Conservation (phyloP, 441 rosid species). For the Erysimum pusillum region DNA sequence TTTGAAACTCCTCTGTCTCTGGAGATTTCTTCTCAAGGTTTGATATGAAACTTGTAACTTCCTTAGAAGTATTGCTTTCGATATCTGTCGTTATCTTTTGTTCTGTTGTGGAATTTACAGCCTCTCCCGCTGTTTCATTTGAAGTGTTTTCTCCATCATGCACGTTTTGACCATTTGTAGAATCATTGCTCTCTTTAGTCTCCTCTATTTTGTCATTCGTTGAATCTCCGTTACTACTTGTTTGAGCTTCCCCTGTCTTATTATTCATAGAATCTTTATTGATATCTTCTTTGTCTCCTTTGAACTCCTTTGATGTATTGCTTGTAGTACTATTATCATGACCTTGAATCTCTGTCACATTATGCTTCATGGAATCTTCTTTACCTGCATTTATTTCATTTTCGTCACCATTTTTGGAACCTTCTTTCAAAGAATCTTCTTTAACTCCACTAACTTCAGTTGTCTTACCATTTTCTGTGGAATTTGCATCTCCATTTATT, state of each 20-base stretch:
- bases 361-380: neutral
- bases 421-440: neutral
- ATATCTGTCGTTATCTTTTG: conserved; percentile 8
- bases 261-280: conserved; percentile 5
- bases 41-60: conserved; percentile 42
- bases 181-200: neutral
- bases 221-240: conserved; percentile 8
- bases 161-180: conserved; percentile 7
- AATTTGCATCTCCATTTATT: neutral
- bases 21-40: conserved; percentile 43
- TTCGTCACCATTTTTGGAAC: neutral
- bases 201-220: conserved; percentile 10
- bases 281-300: conserved; percentile 5
- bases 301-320: neutral
- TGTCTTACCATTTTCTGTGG: neutral
- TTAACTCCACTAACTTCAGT: neutral
- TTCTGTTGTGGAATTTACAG: conserved; percentile 2
- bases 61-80: conserved; percentile 31
- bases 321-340: neutral
- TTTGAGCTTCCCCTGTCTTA: conserved; percentile 29
- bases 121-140: neutral
- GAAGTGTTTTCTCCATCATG: conserved; percentile 4
- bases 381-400: neutral
- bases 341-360: neutral
- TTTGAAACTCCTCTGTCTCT: conserved; percentile 37